Percentiles rank a stretch among this genome's conserved stretches.
Conservation (phyloP, 768 basidiomycete genomes). For the Amanita brunnescens region DNA sequence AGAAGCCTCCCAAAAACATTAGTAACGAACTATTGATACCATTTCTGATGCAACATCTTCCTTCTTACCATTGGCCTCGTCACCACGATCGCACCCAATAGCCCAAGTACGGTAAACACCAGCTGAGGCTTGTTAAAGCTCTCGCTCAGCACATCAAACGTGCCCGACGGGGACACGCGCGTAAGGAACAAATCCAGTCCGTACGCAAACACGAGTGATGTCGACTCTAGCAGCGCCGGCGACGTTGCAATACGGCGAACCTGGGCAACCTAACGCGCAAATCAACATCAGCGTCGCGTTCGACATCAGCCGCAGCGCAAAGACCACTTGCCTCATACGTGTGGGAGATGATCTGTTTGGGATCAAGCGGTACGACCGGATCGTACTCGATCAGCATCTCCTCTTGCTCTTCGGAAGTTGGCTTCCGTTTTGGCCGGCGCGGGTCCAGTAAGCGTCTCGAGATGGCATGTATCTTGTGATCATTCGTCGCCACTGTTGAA, state of each 20-base stretch:
- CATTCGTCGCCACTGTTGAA: slow-evolving; percentile 77
- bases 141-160: slow-evolving; percentile 89
- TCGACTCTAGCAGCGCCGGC: slow-evolving; percentile 85
- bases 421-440: slow-evolving; percentile 68
- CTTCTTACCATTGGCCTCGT: slow-evolving; percentile 73
- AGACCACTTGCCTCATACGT: slow-evolving; percentile 35
- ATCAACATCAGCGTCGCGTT: background rate
- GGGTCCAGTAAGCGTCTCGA: slow-evolving; percentile 74
- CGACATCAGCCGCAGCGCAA: no score
- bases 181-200: slow-evolving; percentile 90
- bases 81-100: slow-evolving; percentile 69
- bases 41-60: slow-evolving; percentile 59
- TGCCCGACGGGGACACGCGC: slow-evolving; percentile 75
- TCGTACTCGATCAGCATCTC: slow-evolving; percentile 86
- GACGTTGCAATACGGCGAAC: slow-evolving; percentile 65
- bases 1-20: no score
- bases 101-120: slow-evolving; percentile 66
- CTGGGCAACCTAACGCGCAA: slow-evolving; percentile 47
- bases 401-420: slow-evolving; percentile 70
- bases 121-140: slow-evolving; percentile 92
- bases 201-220: slow-evolving; percentile 77
- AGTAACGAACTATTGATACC: slow-evolving; percentile 50
- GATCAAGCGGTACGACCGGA: slow-evolving; percentile 65
- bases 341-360: slow-evolving; percentile 42
- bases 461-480: slow-evolving; percentile 66